A percentile compares a stretch with the other conserved stretches of the same genome.
Conservation (phyloP, 2,329 filamentous ascomycete species). For the Iodosphaeria phyllophila region DNA sequence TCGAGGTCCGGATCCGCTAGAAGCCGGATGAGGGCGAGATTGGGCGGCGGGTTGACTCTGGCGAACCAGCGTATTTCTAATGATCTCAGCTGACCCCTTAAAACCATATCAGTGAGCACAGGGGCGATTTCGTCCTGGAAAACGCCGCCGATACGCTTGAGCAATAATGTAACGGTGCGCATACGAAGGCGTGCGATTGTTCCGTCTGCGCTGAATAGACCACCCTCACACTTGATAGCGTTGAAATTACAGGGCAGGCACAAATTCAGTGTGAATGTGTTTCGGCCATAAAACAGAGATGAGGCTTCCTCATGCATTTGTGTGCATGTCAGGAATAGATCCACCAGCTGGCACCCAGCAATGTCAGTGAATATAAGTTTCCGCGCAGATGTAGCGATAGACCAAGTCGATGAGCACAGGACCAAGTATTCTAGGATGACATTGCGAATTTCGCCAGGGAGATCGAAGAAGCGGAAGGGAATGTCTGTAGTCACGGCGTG, state of each 20-base stretch:
- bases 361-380: not conserved
- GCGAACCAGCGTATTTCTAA: not conserved
- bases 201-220: constrained; percentile 11
- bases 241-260: constrained; percentile 10
- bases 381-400: not conserved
- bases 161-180: constrained; percentile 8
- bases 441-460: constrained; percentile 11
- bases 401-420: constrained; percentile 6
- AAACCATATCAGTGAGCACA: constrained; percentile 12
- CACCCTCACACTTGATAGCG: constrained; percentile 10
- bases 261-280: constrained; percentile 11
- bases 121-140: constrained; percentile 11
- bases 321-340: constrained; percentile 11
- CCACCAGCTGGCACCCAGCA: constrained; percentile 1
- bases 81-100: constrained; percentile 9
- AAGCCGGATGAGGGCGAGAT: constrained; percentile 19
- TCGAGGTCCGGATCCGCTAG: constrained; percentile 26
- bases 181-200: constrained; percentile 11
- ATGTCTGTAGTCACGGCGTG: not conserved
- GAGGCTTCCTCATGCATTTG: constrained; percentile 16
- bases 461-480: constrained; percentile 12
- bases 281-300: constrained; percentile 12
- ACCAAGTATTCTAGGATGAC: constrained; percentile 10
- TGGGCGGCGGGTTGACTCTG: constrained; percentile 5
- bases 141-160: constrained; percentile 12